Evolutionary conservation across 2,329 filamentous ascomycete species (phyloP), one percentile per base, ranked within the genome.

Genomic region (Fusarium armeniacum): DNA sequence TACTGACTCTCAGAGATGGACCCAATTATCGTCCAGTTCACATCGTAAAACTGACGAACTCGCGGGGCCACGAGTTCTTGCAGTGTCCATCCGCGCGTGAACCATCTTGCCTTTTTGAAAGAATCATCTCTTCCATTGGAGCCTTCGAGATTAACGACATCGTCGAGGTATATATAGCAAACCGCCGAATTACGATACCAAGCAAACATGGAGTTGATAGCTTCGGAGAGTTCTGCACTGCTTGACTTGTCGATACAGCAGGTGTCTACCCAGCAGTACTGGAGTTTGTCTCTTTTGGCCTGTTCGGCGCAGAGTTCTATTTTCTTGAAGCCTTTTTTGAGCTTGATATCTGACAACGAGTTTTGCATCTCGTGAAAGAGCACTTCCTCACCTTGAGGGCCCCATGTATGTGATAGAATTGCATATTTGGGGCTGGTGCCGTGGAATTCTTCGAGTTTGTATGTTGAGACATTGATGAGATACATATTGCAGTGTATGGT

Each of bases 381-480:
- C 30, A 75, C 65, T 59, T 75, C 73, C 44, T 75, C 69, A 35
- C 46, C 46, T 20, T 38, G 36, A 12, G 47, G 18, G 38, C 63
- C 73, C 73, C 73, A 75, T 24, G 73, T 75, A 56, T 75, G 73
- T 32, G 73, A 75, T 52, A 75, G 45, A 20, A 75, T 73, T 49
- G 73, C 73, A 55, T 75, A 75, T 33, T 60, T 61, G 6, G 71
- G 71, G 20, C 63, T 45, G 18, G 43, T 51, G 12, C 63, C 61
- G 46, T 53, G 38, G 18, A 73, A 71, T 18, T 59, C 41, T 51
- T 73, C 65, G 3, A 73, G 58, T 20, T 35, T 18, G 3, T 67
- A 35, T 2, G 49, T 67, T 7, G 58, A 45, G 4, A 53, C 60
- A 12, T 73, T 70, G 26, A 73, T 61, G 36, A 73, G 70, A 40